Percentiles rank a stretch among this genome's conserved stretches.
Evolutionary conservation across 495 filamentous ascomycete species (phyloP).

Genomic region (Neurospora cerealis): DNA sequence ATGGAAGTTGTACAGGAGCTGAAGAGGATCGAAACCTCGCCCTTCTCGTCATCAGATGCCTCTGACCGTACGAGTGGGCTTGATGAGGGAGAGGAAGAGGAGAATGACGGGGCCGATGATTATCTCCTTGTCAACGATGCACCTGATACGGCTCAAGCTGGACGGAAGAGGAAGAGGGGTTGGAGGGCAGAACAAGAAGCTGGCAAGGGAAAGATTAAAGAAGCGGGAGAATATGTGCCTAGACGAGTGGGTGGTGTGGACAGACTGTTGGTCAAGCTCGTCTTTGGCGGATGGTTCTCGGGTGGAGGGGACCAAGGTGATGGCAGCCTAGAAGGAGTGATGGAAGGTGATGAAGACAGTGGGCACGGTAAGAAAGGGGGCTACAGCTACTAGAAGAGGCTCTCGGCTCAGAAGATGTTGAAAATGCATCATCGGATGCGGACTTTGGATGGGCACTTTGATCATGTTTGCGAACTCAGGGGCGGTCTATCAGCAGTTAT

Average conservation of each 20-base stretch:
- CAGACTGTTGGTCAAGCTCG: conserved; percentile 74
- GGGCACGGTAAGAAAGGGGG: neutral
- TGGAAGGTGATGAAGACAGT: neutral
- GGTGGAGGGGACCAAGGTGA: neutral
- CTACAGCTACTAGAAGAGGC: neutral
- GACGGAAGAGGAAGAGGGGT: neutral
- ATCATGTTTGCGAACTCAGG: neutral
- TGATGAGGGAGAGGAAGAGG: conserved; percentile 11
- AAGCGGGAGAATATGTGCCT: conserved; percentile 41
- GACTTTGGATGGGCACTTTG: neutral
- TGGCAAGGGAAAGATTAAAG: conserved; percentile 6
- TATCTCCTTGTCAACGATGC: neutral
- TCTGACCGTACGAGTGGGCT: neutral
- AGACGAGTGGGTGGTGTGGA: conserved; percentile 63
- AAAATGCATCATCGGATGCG: neutral
- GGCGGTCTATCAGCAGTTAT: neutral
- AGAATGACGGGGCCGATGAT: conserved; percentile 16
- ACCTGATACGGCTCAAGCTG: neutral
- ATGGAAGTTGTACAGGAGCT: conserved; percentile 51
- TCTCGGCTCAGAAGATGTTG: neutral
- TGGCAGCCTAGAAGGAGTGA: neutral
- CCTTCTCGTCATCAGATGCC: neutral
- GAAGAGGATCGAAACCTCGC: conserved; percentile 17
- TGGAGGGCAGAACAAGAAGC: neutral
- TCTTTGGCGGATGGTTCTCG: conserved; percentile 49